These are phyloP conservation scores for Plasmopara viticola DNA, from an alignment of 352 stramenopile species.

Conservation along the genomic window DNA sequence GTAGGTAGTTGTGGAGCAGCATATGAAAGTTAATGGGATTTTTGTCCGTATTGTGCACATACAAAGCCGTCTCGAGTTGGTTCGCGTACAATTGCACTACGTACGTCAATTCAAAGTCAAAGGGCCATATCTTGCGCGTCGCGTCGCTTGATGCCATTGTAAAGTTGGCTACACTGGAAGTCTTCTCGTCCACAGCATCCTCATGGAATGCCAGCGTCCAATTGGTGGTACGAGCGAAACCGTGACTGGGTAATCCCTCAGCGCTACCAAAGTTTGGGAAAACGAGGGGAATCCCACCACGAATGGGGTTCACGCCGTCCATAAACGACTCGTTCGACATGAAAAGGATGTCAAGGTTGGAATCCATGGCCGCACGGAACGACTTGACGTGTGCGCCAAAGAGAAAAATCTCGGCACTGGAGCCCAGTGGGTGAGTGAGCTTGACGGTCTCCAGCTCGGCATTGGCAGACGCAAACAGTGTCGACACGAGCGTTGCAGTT, in stretches of 20 bases:
- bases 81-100: conserved; percentile 52
- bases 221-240: conserved; percentile 70
- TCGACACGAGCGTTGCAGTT: conserved; percentile 15
- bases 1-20: conserved; percentile 92
- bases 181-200: conserved; percentile 8
- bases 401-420: conserved; percentile 54
- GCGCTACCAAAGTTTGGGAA: conserved; percentile 87
- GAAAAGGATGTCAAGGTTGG: conserved; percentile 73
- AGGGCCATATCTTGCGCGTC: conserved; percentile 35
- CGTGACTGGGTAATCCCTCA: conserved; percentile 65
- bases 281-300: conserved; percentile 87
- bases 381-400: conserved; percentile 80
- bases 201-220: conserved; percentile 27
- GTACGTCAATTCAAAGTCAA: conserved; percentile 61
- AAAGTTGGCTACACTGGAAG: conserved; percentile 24
- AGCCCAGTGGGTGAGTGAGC: conserved; percentile 54
- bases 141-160: conserved; percentile 20
- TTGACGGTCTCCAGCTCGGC: conserved; percentile 38
- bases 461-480: conserved; percentile 17
- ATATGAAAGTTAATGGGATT: conserved; percentile 87
- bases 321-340: conserved; percentile 70
- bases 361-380: conserved; percentile 31
- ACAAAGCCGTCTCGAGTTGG: conserved; percentile 61
- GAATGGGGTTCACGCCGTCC: conserved; percentile 82
- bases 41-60: conserved; percentile 80